Percentiles rank a stretch among this genome's conserved stretches.
Evolutionary conservation across 164 flowering plant species (phyloP).

Genomic region (Piper betle): DNA sequence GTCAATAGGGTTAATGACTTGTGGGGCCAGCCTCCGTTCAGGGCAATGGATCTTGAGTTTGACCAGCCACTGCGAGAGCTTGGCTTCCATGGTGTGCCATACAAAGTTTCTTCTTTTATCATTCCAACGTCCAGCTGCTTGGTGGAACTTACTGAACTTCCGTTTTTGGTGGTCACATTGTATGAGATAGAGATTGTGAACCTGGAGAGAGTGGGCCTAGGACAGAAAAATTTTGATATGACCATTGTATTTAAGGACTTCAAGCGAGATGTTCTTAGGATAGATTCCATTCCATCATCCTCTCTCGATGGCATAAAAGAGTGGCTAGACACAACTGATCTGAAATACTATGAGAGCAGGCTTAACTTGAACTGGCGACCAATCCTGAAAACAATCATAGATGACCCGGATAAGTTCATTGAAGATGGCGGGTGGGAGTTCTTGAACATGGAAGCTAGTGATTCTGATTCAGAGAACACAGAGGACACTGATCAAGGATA

Average conservation of each 20-base stretch:
- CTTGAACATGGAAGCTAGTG: conserved; percentile 67
- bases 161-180: conserved; percentile 58
- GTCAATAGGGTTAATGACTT: conserved; percentile 62
- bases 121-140: conserved; percentile 73
- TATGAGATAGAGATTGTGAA: conserved; percentile 81
- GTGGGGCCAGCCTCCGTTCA: conserved; percentile 63
- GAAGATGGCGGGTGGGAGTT: conserved; percentile 90
- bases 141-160: conserved; percentile 67
- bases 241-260: conserved; percentile 79
- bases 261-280: conserved; percentile 65
- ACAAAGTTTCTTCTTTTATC: conserved; percentile 61
- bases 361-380: conserved; percentile 62
- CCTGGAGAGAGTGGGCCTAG: conserved; percentile 72
- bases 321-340: conserved; percentile 74
- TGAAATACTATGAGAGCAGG: conserved; percentile 81
- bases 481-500: conserved; percentile 71
- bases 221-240: conserved; percentile 82
- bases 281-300: conserved; percentile 68
- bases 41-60: conserved; percentile 57
- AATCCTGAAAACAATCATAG: conserved; percentile 60
- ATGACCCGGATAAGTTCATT: conserved; percentile 61
- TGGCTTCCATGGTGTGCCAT: conserved; percentile 77
- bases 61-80: conserved; percentile 81
- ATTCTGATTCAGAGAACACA: conserved; percentile 54
- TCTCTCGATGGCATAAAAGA: conserved; percentile 80